Evolutionary conservation across 2,329 filamentous ascomycete species (phyloP), one percentile per base, ranked within the genome.

Genomic region (Sporothrix euskadiensis): DNA sequence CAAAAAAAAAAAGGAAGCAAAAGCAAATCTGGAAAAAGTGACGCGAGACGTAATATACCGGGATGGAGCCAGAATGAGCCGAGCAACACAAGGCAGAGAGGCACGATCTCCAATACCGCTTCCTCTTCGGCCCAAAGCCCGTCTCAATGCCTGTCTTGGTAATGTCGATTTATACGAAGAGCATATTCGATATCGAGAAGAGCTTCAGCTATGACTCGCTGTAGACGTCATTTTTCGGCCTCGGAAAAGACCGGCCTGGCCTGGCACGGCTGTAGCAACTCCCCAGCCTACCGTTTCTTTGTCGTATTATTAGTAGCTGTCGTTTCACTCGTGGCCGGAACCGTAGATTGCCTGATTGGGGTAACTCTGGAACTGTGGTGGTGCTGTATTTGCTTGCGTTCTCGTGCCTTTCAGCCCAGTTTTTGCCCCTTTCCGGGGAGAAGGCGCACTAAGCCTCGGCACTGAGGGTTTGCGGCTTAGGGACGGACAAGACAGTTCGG

Each of bases 391-490:
- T 1, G 44, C 16, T n/a, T n/a, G 32, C 30, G 54, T 59, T 59
- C 35, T 26, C 22, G 32, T 56, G 26, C 39, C 41, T 32, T 35
- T 71, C 69, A 71, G 56, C 19, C 57, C 39, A 41, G 69, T 61
- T 35, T 49, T 49, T 14, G 47, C 47, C 14, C 47, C 14, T 49
- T 65, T 7, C 61, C 71, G 63, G 63, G 63, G 63, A 73, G n/a
- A 73, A 73, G 71, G 65, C 26, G 26, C 54, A 54, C 65, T 69
- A 73, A 73, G 71, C 71, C 71, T 73, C 71, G 71, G 71, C 71
- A 73, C 65, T 72, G 71, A 22, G 63, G 63, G 16, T 35, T 35
- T 52, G 44, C 47, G 41, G 56, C 41, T 56, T 44, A 47, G 54
- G n/a, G 41, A 14, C 4, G 2, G 44, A 19, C 30, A 10, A 22